Evolutionary conservation across 2,329 filamentous ascomycete species (phyloP).

Genomic region (Aspergillus sp.): DNA sequence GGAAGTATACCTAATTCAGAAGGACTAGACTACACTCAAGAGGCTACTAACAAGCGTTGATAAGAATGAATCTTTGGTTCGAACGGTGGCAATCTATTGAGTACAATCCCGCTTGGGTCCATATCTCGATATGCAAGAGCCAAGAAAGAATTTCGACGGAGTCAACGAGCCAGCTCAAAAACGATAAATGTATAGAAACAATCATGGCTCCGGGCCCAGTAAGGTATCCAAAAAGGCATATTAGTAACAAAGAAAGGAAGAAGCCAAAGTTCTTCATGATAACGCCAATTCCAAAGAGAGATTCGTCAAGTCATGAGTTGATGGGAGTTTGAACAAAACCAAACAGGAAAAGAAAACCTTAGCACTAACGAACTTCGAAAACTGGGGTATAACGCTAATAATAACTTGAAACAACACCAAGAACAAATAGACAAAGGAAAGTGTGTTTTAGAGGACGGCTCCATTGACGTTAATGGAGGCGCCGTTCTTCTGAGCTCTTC

Average conservation of each 20-base stretch:
- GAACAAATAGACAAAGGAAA: not conserved
- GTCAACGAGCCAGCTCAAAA: slow-evolving; percentile 9
- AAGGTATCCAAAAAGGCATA: too few relatives aligned
- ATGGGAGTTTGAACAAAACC: not conserved
- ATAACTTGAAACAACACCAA: not conserved
- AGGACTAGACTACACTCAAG: too few relatives aligned
- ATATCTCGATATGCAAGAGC: too few relatives aligned
- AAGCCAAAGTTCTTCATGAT: too few relatives aligned
- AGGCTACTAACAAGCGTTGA: too few relatives aligned
- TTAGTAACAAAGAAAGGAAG: too few relatives aligned
- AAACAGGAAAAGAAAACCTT: slow-evolving; percentile 11
- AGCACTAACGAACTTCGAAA: not conserved
- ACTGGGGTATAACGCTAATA: not conserved
- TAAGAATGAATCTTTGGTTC: too few relatives aligned
- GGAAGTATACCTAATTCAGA: too few relatives aligned
- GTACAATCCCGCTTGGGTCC: too few relatives aligned
- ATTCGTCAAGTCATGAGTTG: slow-evolving; percentile 5
- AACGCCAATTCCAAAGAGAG: slow-evolving; percentile 1
- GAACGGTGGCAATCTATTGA: too few relatives aligned
- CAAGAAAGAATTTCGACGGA: too few relatives aligned
- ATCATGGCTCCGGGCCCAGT: not conserved
- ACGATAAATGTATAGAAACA: slow-evolving; percentile 4
- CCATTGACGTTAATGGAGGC: slow-evolving; percentile 23
- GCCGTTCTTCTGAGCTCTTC: slow-evolving; percentile 22
- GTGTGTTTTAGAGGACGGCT: slow-evolving; percentile 14